phyloP scores from a whole-genome alignment of 2,329 filamentous ascomycete species.

The Pseudogymnoascus pannorum region DNA sequence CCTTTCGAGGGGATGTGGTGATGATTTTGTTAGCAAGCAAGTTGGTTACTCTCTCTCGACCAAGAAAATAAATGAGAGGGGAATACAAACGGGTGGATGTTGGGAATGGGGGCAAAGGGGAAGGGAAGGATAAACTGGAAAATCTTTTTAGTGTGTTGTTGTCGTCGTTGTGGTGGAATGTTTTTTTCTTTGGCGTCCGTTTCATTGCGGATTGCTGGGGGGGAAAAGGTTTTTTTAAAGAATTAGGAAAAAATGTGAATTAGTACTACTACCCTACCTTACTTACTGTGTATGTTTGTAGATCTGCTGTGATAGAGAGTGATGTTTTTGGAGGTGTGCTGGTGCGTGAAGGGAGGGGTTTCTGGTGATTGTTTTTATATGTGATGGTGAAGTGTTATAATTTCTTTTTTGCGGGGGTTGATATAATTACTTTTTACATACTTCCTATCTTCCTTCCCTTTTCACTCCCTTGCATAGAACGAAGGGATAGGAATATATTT shows the following conservation, averaged over 20 bases:
- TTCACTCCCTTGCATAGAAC: no score
- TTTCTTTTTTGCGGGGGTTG: neutral
- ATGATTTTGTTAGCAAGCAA: neutral
- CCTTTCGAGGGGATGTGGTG: neutral
- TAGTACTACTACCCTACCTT: slow-evolving; percentile 1
- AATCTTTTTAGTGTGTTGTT: neutral
- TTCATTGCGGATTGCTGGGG: neutral
- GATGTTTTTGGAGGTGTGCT: no score
- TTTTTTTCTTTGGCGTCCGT: neutral
- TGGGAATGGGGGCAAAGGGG: neutral
- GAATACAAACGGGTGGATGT: neutral
- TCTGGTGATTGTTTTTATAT: neutral
- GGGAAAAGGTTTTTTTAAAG: neutral
- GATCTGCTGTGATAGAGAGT: no score
- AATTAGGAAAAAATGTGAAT: slow-evolving; percentile 4
- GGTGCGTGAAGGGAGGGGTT: no score
- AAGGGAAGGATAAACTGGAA: neutral
- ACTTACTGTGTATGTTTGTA: no score
- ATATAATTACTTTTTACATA: neutral
- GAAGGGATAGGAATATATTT: no score
- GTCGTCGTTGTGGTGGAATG: neutral
- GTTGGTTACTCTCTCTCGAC: neutral
- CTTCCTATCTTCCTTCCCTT: no score
- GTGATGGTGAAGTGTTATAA: neutral
- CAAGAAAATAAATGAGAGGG: neutral